Conservation (phyloP, 768 basidiomycete species). For the Kwoniella bestiolae region DNA sequence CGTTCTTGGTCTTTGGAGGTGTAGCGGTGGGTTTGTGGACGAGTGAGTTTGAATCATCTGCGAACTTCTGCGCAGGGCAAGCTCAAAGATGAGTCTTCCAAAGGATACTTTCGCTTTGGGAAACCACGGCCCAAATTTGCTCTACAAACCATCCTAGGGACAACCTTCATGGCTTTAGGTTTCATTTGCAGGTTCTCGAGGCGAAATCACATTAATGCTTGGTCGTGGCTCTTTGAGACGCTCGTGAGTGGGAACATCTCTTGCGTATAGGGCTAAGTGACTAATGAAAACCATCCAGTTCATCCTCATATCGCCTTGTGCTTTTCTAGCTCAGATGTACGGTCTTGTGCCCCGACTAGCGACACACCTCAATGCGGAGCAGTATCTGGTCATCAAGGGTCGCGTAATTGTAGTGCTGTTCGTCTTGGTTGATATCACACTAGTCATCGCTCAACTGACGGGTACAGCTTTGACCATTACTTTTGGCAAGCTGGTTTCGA, state of each 20-base stretch:
- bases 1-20: constrained; percentile 21
- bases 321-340: constrained; percentile 67
- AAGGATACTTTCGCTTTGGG: constrained; percentile 31
- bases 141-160: constrained; percentile 24
- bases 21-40: constrained; percentile 28
- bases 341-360: constrained; percentile 69
- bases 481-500: constrained; percentile 8
- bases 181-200: constrained; percentile 26
- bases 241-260: constrained; percentile 15
- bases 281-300: constrained; percentile 32
- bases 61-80: not conserved
- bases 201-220: constrained; percentile 28
- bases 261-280: not conserved
- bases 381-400: constrained; percentile 63
- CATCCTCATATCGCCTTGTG: constrained; percentile 63
- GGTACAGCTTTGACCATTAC: constrained; percentile 48
- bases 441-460: constrained; percentile 68
- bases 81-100: not conserved
- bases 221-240: constrained; percentile 36
- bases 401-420: constrained; percentile 65
- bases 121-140: constrained; percentile 30
- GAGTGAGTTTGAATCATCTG: constrained; percentile 17
- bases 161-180: constrained; percentile 34
- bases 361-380: constrained; percentile 61
- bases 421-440: constrained; percentile 67